Conservation (phyloP, 768 basidiomycete genomes). For the Dacryopinax primogenitus region DNA sequence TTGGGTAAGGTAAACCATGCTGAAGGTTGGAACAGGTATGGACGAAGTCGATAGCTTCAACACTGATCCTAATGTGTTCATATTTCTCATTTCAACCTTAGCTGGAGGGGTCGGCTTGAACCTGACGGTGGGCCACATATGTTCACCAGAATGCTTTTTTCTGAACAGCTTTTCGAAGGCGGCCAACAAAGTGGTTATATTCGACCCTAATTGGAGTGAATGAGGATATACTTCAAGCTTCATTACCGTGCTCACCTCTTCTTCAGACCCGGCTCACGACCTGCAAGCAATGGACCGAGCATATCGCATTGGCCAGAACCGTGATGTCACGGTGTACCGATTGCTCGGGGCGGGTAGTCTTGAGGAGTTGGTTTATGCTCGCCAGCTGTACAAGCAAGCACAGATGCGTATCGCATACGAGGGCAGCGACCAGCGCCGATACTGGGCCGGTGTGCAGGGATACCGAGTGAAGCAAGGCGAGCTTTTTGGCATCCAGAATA, state of each 20-base stretch:
- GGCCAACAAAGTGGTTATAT: not conserved
- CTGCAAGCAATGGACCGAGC: slow-evolving; percentile 84
- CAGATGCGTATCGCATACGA: slow-evolving; percentile 86
- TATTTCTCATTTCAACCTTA: slow-evolving; percentile 81
- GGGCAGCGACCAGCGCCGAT: slow-evolving; percentile 66
- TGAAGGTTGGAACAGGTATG: slow-evolving; percentile 45
- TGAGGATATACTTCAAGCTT: slow-evolving; percentile 8
- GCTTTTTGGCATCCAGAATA: slow-evolving; percentile 73
- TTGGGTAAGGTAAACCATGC: not conserved
- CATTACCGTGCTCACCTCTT: not conserved
- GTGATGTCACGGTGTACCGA: slow-evolving; percentile 73
- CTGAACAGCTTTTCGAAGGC: slow-evolving; percentile 13
- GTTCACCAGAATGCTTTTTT: slow-evolving; percentile 1
- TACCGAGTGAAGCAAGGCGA: slow-evolving; percentile 64
- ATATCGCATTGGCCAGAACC: slow-evolving; percentile 74
- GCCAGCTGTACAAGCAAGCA: slow-evolving; percentile 87
- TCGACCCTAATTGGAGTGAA: slow-evolving; percentile 90
- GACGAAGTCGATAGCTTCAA: slow-evolving; percentile 76
- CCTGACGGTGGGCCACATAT: slow-evolving; percentile 58
- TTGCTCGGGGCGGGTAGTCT: slow-evolving; percentile 66
- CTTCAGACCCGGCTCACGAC: slow-evolving; percentile 82
- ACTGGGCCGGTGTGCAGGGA: slow-evolving; percentile 73
- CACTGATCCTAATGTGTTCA: slow-evolving; percentile 51
- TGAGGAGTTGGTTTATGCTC: slow-evolving; percentile 76
- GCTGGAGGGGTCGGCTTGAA: slow-evolving; percentile 89